phyloP scores from a whole-genome alignment of 2,329 filamentous ascomycete species.

The Penicillium sp. region DNA sequence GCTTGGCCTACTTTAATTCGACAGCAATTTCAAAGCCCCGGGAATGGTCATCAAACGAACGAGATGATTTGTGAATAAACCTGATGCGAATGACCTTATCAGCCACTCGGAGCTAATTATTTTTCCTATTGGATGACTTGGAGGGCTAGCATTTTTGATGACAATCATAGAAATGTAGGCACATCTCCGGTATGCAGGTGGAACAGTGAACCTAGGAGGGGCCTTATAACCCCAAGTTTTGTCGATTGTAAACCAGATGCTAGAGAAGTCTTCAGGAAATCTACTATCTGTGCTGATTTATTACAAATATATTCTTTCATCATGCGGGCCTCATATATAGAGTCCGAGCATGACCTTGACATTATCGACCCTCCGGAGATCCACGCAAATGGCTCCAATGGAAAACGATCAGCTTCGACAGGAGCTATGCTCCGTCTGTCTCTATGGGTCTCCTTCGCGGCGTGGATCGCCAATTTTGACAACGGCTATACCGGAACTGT shows the following conservation, averaged over 20 bases:
- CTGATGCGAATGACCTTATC: background rate
- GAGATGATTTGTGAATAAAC: background rate
- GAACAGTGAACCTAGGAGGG: background rate
- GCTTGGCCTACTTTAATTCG: background rate
- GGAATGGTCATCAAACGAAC: background rate
- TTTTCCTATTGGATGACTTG: constrained; percentile 5
- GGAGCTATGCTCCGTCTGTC: constrained; percentile 21
- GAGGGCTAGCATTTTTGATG: constrained; percentile 16
- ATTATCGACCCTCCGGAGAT: background rate
- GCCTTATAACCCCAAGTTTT: constrained; percentile 1
- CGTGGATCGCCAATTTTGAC: constrained; percentile 27
- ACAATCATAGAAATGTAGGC: constrained; percentile 12
- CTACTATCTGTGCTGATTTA: background rate
- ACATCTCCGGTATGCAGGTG: constrained; percentile 14
- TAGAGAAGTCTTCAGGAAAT: background rate
- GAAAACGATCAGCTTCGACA: constrained; percentile 10
- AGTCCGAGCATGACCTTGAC: constrained; percentile 2
- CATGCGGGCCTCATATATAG: constrained; percentile 8
- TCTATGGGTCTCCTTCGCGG: constrained; percentile 22
- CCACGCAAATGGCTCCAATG: background rate
- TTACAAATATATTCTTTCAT: background rate
- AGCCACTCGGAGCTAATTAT: background rate
- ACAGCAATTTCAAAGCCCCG: background rate
- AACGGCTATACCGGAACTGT: constrained; percentile 24
- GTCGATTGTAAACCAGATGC: background rate